phyloP scores from a whole-genome alignment of 495 filamentous ascomycete species.

The Arthonia radiata region DNA sequence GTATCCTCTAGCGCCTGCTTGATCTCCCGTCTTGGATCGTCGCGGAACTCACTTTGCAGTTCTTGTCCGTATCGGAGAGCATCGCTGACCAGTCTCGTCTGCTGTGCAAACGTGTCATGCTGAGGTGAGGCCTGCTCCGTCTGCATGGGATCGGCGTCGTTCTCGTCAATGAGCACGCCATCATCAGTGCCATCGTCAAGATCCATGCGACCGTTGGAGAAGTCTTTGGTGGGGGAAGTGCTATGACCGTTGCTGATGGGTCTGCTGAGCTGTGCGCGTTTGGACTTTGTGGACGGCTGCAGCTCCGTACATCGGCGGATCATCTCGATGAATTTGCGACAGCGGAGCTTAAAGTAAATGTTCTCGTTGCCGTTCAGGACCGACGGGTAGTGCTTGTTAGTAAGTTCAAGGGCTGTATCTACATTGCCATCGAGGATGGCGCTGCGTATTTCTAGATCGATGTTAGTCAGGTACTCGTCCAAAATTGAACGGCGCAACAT shows the following conservation, averaged over 20 bases:
- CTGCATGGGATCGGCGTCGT: slow-evolving; percentile 30
- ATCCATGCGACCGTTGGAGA: slow-evolving; percentile 49
- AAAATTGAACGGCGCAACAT: slow-evolving; percentile 9
- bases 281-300: slow-evolving; percentile 6
- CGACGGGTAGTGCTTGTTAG: slow-evolving; percentile 48
- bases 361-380: slow-evolving; percentile 69
- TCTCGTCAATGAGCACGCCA: too few species aligned
- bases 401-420: slow-evolving; percentile 66
- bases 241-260: slow-evolving; percentile 7
- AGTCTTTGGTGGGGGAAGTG: slow-evolving; percentile 13
- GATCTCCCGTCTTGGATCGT: slow-evolving; percentile 41
- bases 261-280: background rate
- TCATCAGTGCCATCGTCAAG: too few species aligned
- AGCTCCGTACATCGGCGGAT: slow-evolving; percentile 58
- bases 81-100: slow-evolving; percentile 34
- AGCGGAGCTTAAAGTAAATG: slow-evolving; percentile 74
- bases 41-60: slow-evolving; percentile 47
- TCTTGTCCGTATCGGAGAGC: slow-evolving; percentile 62
- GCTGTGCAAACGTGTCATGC: slow-evolving; percentile 13
- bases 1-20: slow-evolving; percentile 58
- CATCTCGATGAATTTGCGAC: slow-evolving; percentile 91
- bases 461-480: background rate
- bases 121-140: slow-evolving; percentile 18
- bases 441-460: slow-evolving; percentile 43
- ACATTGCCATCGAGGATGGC: slow-evolving; percentile 87